Percentiles rank a stretch among this genome's conserved stretches.
These are phyloP conservation scores for Cytauxzoon felis DNA, from an alignment of 169 alveolate genomes.

Conservation along the genomic window DNA sequence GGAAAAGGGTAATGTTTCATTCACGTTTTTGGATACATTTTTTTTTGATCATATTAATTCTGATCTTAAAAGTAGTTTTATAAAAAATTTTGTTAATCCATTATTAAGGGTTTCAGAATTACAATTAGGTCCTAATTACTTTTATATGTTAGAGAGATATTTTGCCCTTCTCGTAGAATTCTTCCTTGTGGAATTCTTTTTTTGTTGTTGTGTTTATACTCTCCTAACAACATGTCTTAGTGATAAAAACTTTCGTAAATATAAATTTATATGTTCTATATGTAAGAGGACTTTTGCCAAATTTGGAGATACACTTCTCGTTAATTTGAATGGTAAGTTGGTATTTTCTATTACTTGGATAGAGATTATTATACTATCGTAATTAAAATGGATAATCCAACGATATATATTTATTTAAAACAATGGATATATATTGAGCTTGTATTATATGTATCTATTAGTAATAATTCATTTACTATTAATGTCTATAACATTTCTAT, in stretches of 20 bases:
- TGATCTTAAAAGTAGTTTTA: neutral
- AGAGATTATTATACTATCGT: too few relatives aligned
- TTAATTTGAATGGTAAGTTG: slow-evolving; percentile 3
- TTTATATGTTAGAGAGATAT: slow-evolving; percentile 7
- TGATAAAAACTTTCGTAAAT: neutral
- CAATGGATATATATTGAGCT: too few relatives aligned
- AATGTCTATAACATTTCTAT: neutral
- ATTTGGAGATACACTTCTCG: neutral
- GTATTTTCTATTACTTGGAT: too few relatives aligned
- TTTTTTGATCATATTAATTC: neutral
- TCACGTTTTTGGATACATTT: slow-evolving; percentile 11
- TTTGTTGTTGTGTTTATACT: slow-evolving; percentile 20
- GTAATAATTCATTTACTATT: too few relatives aligned
- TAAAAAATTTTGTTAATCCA: neutral
- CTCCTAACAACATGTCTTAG: slow-evolving; percentile 4
- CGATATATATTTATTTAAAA: too few relatives aligned
- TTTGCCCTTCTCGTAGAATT: slow-evolving; percentile 20
- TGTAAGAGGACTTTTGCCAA: neutral
- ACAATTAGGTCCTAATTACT: neutral
- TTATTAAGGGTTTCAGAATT: neutral
- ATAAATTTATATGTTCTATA: neutral
- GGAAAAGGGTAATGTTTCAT: too few relatives aligned
- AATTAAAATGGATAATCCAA: too few relatives aligned
- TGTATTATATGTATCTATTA: too few relatives aligned
- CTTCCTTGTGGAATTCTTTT: slow-evolving; percentile 44